Conservation (phyloP, 768 basidiomycete genomes). For the Psilocybe sp. region DNA sequence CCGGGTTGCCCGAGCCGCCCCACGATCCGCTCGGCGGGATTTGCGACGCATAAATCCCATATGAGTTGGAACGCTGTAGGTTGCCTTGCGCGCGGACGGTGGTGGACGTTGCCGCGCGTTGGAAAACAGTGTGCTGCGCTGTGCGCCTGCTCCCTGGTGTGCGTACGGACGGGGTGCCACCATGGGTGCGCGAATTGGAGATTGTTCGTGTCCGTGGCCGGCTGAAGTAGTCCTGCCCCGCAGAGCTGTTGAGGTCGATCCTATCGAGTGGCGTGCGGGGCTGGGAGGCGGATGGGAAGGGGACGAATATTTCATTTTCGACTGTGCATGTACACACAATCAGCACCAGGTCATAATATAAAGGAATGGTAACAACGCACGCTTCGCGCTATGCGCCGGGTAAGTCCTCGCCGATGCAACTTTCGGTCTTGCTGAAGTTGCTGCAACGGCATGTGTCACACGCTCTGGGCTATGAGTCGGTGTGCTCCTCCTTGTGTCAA, state of each 20-base stretch:
- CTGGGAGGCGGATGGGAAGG: constrained; percentile 16
- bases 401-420: constrained; percentile 9
- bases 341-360: no score
- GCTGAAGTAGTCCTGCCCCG: constrained; percentile 11
- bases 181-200: constrained; percentile 20
- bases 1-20: constrained; percentile 27
- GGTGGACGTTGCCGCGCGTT: constrained; percentile 23
- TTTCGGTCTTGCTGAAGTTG: constrained; percentile 8
- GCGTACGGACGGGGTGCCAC: constrained; percentile 17
- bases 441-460: constrained; percentile 27
- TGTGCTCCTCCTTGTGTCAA: constrained; percentile 3
- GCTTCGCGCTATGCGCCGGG: constrained; percentile 2
- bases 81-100: constrained; percentile 26
- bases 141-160: constrained; percentile 12
- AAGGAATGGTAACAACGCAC: no score
- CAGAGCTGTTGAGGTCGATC: constrained; percentile 19
- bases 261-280: constrained; percentile 15
- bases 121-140: constrained; percentile 9
- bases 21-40: constrained; percentile 21
- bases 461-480: constrained; percentile 12
- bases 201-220: constrained; percentile 18
- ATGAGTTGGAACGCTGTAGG: constrained; percentile 46
- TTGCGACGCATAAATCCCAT: constrained; percentile 24
- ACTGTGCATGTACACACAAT: not conserved
- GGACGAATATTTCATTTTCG: constrained; percentile 7